Conservation (phyloP, 345 rosid species). For the Luvunga scandens region DNA sequence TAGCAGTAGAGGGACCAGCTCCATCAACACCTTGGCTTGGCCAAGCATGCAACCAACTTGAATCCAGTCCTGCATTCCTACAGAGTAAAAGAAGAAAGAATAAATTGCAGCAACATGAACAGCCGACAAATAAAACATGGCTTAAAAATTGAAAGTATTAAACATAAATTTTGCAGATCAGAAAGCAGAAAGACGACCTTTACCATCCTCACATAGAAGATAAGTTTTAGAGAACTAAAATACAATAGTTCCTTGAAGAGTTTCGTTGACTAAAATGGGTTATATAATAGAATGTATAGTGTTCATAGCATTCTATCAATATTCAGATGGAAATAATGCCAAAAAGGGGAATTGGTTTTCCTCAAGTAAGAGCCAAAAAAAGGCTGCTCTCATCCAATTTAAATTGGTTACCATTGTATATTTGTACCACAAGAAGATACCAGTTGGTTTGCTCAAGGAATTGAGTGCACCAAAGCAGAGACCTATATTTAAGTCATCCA, state of each 20-base stretch:
- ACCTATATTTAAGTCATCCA: background rate
- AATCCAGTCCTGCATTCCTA: conserved; percentile 79
- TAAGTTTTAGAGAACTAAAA: background rate
- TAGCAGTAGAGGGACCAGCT: conserved; percentile 86
- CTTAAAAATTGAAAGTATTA: background rate
- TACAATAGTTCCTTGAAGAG: background rate
- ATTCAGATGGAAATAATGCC: background rate
- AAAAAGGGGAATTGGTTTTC: background rate
- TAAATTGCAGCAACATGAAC: background rate
- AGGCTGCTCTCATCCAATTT: background rate
- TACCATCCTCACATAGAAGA: background rate
- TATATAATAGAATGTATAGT: background rate
- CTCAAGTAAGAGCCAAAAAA: background rate
- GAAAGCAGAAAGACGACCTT: background rate
- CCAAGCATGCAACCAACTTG: conserved; percentile 77
- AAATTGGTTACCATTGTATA: background rate
- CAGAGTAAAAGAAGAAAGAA: conserved; percentile 18
- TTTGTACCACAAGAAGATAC: background rate
- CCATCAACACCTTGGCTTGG: conserved; percentile 75
- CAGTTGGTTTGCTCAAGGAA: background rate
- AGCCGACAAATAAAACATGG: background rate
- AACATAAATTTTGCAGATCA: background rate
- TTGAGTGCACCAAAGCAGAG: background rate
- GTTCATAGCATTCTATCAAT: background rate
- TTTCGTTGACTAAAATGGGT: background rate